Percentiles rank a stretch among this genome's conserved stretches.
Conservation (phyloP, 75 land plant genomes). For the Ceratopteris richardii region DNA sequence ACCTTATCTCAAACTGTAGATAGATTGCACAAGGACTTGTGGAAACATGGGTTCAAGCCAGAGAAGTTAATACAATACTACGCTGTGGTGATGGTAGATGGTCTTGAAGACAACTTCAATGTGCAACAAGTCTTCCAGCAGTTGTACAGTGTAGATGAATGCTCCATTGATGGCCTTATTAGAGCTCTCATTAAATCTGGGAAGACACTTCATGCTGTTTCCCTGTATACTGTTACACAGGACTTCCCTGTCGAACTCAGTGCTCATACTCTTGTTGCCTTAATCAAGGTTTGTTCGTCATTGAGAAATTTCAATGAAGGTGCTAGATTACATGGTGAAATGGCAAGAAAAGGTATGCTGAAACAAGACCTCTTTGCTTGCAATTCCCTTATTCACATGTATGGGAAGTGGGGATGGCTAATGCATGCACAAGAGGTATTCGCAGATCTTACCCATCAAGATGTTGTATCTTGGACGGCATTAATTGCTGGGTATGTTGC, state of each 20-base stretch:
- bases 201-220: background rate
- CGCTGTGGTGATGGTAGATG: no score
- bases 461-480: conserved; percentile 69
- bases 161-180: no score
- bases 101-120: no score
- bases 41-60: no score
- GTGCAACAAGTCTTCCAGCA: no score
- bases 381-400: conserved; percentile 42
- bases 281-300: background rate
- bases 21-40: no score
- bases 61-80: no score
- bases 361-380: conserved; percentile 30
- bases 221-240: background rate
- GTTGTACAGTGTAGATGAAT: no score
- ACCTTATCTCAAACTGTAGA: no score
- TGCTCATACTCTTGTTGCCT: background rate
- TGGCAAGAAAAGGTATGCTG: background rate
- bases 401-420: conserved; percentile 27
- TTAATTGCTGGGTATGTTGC: conserved; percentile 52
- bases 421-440: conserved; percentile 34
- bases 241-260: background rate
- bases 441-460: conserved; percentile 31
- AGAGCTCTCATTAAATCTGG: no score
- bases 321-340: background rate
- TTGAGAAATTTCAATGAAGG: background rate